Conservation (phyloP, 2,329 filamentous ascomycete species). For the Diplodia scrobiculata region DNA sequence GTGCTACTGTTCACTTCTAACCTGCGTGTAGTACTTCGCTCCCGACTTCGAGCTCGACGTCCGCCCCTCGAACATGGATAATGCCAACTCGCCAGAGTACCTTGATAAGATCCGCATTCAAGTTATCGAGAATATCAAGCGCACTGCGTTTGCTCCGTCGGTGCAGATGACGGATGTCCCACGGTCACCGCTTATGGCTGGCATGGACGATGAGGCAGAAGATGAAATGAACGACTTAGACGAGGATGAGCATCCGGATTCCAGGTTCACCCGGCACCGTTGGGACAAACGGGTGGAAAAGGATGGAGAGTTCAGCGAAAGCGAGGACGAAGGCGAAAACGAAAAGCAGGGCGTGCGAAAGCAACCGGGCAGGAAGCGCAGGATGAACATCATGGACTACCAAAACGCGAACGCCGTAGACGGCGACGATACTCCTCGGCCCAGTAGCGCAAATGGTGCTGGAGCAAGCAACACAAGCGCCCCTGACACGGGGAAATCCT, state of each 20-base stretch:
- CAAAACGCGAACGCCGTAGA: slow-evolving; percentile 55
- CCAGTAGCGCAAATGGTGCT: slow-evolving; percentile 32
- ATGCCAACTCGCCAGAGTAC: slow-evolving; percentile 68
- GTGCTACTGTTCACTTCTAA: slow-evolving; percentile 23
- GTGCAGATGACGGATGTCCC: slow-evolving; percentile 68
- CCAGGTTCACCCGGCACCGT: slow-evolving; percentile 75
- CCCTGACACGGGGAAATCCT: slow-evolving; percentile 38
- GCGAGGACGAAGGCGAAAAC: slow-evolving; percentile 88
- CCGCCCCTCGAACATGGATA: slow-evolving; percentile 71
- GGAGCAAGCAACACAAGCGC: slow-evolving; percentile 40
- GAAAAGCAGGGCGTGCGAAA: slow-evolving; percentile 68
- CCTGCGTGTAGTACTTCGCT: slow-evolving; percentile 60
- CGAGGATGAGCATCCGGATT: slow-evolving; percentile 83
- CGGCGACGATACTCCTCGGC: slow-evolving; percentile 36
- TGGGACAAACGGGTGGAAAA: slow-evolving; percentile 78
- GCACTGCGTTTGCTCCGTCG: slow-evolving; percentile 63
- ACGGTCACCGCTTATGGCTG: slow-evolving; percentile 57
- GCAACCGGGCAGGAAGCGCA: slow-evolving; percentile 53
- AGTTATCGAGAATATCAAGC: slow-evolving; percentile 67
- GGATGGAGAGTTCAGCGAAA: slow-evolving; percentile 71
- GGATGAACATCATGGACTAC: slow-evolving; percentile 64
- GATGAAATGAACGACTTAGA: slow-evolving; percentile 69
- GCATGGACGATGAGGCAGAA: slow-evolving; percentile 66
- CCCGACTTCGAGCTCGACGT: slow-evolving; percentile 71
- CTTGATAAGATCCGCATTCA: slow-evolving; percentile 67